Evolutionary conservation across 176 grass and related monocot species (phyloP).

Genomic region (Carex pumila): DNA sequence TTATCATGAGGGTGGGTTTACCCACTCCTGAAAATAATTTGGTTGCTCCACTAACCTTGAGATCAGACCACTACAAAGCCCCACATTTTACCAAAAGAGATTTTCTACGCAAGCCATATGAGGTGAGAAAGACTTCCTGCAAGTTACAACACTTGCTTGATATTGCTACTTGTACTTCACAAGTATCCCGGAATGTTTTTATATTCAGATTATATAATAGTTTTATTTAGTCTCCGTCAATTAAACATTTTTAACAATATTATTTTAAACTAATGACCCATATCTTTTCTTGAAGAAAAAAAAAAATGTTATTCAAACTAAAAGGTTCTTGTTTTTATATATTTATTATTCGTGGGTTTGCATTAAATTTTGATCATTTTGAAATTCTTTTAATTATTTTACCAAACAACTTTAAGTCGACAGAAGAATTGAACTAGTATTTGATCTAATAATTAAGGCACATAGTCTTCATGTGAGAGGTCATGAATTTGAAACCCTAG

Average conservation of each 20-base stretch:
- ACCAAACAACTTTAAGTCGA: too few relatives aligned
- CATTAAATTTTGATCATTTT: background rate
- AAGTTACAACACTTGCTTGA: background rate
- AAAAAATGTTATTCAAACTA: background rate
- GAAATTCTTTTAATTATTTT: too few relatives aligned
- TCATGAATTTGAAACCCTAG: too few relatives aligned
- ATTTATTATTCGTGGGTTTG: background rate
- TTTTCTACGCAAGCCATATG: conserved; percentile 2
- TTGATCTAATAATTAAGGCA: too few relatives aligned
- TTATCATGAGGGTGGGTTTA: conserved; percentile 17
- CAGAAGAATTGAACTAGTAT: too few relatives aligned
- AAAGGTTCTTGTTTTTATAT: background rate
- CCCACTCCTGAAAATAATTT: conserved; percentile 14
- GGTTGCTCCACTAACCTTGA: conserved; percentile 24
- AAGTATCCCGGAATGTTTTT: background rate
- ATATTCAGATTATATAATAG: background rate
- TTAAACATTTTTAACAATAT: background rate
- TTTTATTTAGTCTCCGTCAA: background rate
- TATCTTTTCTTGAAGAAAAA: too few relatives aligned
- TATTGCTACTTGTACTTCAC: background rate
- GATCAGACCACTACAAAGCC: background rate
- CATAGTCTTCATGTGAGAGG: too few relatives aligned
- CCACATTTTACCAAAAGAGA: background rate
- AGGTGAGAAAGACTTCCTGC: background rate
- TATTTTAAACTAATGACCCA: background rate